These are phyloP conservation scores for Beta macrorhiza DNA, from an alignment of 179 eudicot species.

Conservation along the genomic window DNA sequence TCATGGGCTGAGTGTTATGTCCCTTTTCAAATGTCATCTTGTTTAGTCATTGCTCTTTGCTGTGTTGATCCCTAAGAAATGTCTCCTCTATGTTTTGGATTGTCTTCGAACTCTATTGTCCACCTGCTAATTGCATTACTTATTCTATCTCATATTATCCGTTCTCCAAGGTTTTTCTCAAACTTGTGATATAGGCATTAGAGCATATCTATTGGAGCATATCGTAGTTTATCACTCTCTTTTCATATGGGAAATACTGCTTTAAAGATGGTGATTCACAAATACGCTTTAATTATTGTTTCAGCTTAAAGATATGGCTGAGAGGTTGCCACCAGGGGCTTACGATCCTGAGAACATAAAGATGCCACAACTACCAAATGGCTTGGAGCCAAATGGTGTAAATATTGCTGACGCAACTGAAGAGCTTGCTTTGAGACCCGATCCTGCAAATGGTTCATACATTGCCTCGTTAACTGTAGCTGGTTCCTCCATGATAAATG, in stretches of 20 bases:
- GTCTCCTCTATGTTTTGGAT: not conserved
- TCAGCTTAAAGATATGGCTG: constrained; percentile 96
- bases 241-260: not conserved
- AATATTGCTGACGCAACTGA: constrained; percentile 50
- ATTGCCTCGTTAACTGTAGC: constrained; percentile 31
- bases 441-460: constrained; percentile 29
- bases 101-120: not conserved
- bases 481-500: constrained; percentile 37
- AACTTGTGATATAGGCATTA: not conserved
- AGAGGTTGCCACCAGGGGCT: constrained; percentile 81
- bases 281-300: not conserved
- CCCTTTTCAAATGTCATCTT: not conserved
- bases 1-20: constrained; percentile 2
- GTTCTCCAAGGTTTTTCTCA: not conserved
- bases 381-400: constrained; percentile 60
- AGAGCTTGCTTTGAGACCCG: constrained; percentile 36
- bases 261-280: constrained; percentile 10
- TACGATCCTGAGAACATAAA: constrained; percentile 58
- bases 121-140: not conserved
- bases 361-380: constrained; percentile 51
- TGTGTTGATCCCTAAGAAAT: not conserved
- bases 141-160: not conserved
- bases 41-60: not conserved
- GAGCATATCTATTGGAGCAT: not conserved
- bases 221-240: not conserved